Evolutionary conservation across 2,329 filamentous ascomycete species (phyloP).

Genomic region (Metarhizium robertsii): DNA sequence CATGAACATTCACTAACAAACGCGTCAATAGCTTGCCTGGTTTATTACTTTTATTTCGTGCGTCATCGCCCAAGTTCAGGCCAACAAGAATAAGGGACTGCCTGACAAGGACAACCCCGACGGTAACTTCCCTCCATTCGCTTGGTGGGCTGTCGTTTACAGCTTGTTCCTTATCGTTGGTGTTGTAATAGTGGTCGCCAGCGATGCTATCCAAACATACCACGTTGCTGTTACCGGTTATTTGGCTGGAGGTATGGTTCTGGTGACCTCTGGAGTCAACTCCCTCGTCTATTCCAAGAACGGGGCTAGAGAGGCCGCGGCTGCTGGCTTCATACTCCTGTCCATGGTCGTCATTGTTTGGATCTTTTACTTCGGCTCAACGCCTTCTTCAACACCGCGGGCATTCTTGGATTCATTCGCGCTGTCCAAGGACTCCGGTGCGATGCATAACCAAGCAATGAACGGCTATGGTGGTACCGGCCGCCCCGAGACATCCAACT

Average conservation of each 20-base stretch:
- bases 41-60: constrained; percentile 83
- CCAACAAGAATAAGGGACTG: constrained; percentile 19
- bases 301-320: constrained; percentile 71
- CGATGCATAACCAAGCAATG: constrained; percentile 61
- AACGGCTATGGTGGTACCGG: constrained; percentile 61
- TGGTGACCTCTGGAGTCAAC: constrained; percentile 81
- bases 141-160: constrained; percentile 87
- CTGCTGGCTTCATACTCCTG: constrained; percentile 86
- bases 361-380: constrained; percentile 98
- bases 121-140: constrained; percentile 65
- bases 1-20: not conserved
- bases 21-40: constrained; percentile 68
- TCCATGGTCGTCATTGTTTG: constrained; percentile 92
- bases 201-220: constrained; percentile 78
- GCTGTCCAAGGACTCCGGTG: constrained; percentile 73
- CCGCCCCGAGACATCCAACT: constrained; percentile 77
- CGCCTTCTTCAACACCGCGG: constrained; percentile 75
- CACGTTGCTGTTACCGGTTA: constrained; percentile 88
- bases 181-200: constrained; percentile 73
- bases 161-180: constrained; percentile 75
- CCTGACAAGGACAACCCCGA: constrained; percentile 10
- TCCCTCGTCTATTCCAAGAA: constrained; percentile 69
- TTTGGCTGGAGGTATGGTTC: constrained; percentile 70
- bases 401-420: constrained; percentile 95
- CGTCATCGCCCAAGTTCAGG: constrained; percentile 57